Conservation (phyloP, 2,329 filamentous ascomycete species). For the Epichloe sylvatica region DNA sequence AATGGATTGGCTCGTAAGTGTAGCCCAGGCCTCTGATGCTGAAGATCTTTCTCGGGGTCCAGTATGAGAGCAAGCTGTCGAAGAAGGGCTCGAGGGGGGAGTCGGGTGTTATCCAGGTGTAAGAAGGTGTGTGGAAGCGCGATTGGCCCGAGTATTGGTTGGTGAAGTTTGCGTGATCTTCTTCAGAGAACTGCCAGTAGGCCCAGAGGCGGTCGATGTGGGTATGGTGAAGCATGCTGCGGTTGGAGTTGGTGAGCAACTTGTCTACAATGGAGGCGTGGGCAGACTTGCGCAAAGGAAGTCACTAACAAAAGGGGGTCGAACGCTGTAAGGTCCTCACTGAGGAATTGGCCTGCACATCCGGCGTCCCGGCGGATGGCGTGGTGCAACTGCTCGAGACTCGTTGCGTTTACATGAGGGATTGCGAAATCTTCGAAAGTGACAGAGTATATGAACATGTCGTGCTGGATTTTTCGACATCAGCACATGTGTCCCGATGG, state of each 20-base stretch:
- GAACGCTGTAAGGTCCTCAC: constrained; percentile 27
- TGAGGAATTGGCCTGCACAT: constrained; percentile 28
- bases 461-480: constrained; percentile 19
- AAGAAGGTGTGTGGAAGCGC: constrained; percentile 26
- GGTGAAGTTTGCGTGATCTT: constrained; percentile 24
- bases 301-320: constrained; percentile 29
- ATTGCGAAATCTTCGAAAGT: constrained; percentile 23
- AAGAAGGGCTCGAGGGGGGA: constrained; percentile 39
- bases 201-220: constrained; percentile 53
- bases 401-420: constrained; percentile 21
- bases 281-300: background rate
- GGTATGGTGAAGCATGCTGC: constrained; percentile 33
- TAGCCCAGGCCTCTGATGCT: constrained; percentile 25
- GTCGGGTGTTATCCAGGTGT: constrained; percentile 26
- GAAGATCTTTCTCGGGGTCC: constrained; percentile 26
- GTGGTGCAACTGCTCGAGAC: constrained; percentile 31
- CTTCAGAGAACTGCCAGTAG: constrained; percentile 18
- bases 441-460: constrained; percentile 23
- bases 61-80: constrained; percentile 20
- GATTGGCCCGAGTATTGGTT: constrained; percentile 22
- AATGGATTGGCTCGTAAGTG: constrained; percentile 24
- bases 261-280: background rate
- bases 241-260: background rate
- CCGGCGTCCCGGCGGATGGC: constrained; percentile 26
- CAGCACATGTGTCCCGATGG: background rate